Conservation (phyloP, 2,329 filamentous ascomycete genomes). For the Colletotrichum echinochloae region DNA sequence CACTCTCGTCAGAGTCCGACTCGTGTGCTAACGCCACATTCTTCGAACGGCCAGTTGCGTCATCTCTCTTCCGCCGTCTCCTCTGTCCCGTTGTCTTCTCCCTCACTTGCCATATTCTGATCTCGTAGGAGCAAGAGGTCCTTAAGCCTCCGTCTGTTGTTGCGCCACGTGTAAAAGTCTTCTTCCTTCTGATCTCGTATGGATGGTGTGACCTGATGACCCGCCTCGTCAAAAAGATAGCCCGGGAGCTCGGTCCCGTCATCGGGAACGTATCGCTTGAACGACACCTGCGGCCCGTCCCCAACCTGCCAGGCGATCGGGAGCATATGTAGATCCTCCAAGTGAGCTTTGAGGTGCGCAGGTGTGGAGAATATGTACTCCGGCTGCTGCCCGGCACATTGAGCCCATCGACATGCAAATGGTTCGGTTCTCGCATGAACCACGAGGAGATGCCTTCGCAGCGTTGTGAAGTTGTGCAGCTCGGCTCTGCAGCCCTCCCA, state of each 20-base stretch:
- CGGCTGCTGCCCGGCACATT: constrained; percentile 49
- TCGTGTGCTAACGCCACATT: background rate
- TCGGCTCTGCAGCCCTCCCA: constrained; percentile 70
- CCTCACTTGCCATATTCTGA: constrained; percentile 59
- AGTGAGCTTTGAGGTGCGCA: constrained; percentile 60
- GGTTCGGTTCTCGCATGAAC: constrained; percentile 56
- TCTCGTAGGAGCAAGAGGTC: constrained; percentile 58
- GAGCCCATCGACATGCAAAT: constrained; percentile 54
- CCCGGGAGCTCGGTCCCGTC: constrained; percentile 51
- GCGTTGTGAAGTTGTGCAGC: constrained; percentile 71
- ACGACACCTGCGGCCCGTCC: constrained; percentile 60
- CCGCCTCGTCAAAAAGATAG: constrained; percentile 65
- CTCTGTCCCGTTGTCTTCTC: constrained; percentile 50
- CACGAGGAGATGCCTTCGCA: constrained; percentile 64
- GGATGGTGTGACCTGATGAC: constrained; percentile 70
- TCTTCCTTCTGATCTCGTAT: constrained; percentile 65
- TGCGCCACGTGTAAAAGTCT: constrained; percentile 57
- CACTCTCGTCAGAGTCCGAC: background rate
- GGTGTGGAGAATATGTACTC: constrained; percentile 33
- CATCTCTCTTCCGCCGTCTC: constrained; percentile 25
- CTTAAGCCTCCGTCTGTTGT: constrained; percentile 58
- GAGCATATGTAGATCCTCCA: constrained; percentile 66
- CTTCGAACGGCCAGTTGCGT: background rate
- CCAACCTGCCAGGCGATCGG: constrained; percentile 69
- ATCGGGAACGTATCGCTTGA: constrained; percentile 39